Base-by-base conservation (phyloP, 108 stramenopile species). In the Fragilaria crotonensis region DNA sequence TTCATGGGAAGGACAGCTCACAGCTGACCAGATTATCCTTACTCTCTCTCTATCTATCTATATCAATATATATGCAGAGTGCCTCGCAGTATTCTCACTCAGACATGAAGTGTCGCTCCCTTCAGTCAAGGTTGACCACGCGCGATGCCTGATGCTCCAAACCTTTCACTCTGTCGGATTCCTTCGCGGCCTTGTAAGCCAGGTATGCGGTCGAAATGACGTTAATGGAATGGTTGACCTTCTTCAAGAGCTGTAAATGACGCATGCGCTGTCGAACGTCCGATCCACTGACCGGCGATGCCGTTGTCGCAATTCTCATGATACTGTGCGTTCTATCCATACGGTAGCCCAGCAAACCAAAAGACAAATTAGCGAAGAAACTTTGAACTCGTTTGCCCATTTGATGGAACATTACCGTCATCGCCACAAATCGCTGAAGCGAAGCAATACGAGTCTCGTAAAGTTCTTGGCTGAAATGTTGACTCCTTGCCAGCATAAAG, bases 391-490 rank as follows among this genome's bases (percentile, higher is more conserved):
- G 72, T 33, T 47, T 73, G 23, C 82, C 85, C 74, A 87, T 85
- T 52, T 82, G 79, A 67, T 91, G 85, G 61, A 87, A 91, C 68
- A 91, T 78, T n/a, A 91, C 85, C 19, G 67, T 70, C 81, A 91
- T 87, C 26, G 81, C 62, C 9, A 87, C 73, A 66, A 84, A 91
- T 5, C 89, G 79, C 45, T 91, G 85, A 57, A 87, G 52, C 25
- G 79, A 78, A 27, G 85, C 89, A 45, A 86, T 71, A 7, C 89
- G 78, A 23, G 71, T 77, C 52, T 90, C 89, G 63, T 86, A 90
- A 21, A 90, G 66, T 45, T 84, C 81, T 62, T 70, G 65, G 14
- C 32, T 55, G 9, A 80, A 54, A 59, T 78, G 77, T 47, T 87
- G 81, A 45, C 47, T 74, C 21, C 68, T 56, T 0, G 75, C 73